Evolutionary conservation across 805 yeast genomes (phyloP).

Genomic region (Cyberlindnera maritima): DNA sequence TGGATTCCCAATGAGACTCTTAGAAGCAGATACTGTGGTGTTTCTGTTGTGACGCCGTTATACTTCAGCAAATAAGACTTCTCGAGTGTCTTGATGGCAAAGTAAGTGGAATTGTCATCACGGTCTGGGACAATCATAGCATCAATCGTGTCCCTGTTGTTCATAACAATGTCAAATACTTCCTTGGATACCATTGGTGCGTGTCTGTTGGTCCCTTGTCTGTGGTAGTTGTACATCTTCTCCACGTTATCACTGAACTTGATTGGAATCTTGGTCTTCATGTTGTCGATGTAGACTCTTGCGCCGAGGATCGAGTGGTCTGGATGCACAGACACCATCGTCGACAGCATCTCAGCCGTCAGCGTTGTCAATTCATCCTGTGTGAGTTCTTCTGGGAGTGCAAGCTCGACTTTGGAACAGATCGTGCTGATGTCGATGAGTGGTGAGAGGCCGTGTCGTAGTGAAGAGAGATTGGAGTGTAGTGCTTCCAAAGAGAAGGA

Average conservation of each 20-base stretch:
- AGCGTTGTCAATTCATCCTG: slow-evolving; percentile 63
- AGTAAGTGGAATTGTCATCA: slow-evolving; percentile 75
- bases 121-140: slow-evolving; percentile 67
- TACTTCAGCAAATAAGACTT: slow-evolving; percentile 76
- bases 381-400: slow-evolving; percentile 14
- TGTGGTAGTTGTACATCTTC: slow-evolving; percentile 71
- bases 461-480: background rate
- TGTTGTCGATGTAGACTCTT: slow-evolving; percentile 85
- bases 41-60: slow-evolving; percentile 68
- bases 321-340: slow-evolving; percentile 95
- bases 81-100: slow-evolving; percentile 90
- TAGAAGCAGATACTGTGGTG: slow-evolving; percentile 89
- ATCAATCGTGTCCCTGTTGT: slow-evolving; percentile 64
- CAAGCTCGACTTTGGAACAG: slow-evolving; percentile 4
- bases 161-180: slow-evolving; percentile 57
- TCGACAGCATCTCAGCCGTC: slow-evolving; percentile 97
- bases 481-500: slow-evolving; percentile 5
- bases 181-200: slow-evolving; percentile 61
- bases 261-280: slow-evolving; percentile 86
- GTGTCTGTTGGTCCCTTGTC: slow-evolving; percentile 58
- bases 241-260: slow-evolving; percentile 74
- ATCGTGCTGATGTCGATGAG: slow-evolving; percentile 6
- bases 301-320: slow-evolving; percentile 95
- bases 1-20: slow-evolving; percentile 94
- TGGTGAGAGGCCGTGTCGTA: slow-evolving; percentile 7